Conservation (phyloP, 2,329 filamentous ascomycete species). For the Fusarium buxicola region DNA sequence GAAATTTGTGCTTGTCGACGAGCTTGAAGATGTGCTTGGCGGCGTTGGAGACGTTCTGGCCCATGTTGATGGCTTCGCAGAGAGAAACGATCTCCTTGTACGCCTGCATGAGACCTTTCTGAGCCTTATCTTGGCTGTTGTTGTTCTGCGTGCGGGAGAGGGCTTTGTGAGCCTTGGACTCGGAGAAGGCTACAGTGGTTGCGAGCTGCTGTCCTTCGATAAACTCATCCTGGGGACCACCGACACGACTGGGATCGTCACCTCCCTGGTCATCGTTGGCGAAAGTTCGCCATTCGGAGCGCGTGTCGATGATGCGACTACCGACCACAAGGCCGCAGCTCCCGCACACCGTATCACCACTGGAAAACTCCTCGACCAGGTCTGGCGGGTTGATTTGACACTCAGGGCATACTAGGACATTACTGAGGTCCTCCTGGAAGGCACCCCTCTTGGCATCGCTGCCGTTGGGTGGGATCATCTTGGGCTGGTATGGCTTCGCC, state of each 20-base stretch:
- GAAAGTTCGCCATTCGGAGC: conserved; percentile 98
- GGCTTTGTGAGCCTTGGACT: conserved; percentile 77
- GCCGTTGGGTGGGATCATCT: conserved; percentile 59
- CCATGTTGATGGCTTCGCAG: conserved; percentile 86
- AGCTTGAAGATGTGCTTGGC: conserved; percentile 97
- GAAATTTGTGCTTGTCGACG: conserved; percentile 89
- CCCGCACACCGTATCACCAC: conserved; percentile 91
- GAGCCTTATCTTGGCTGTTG: conserved; percentile 84
- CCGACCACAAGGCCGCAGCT: conserved; percentile 92
- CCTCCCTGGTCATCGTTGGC: conserved; percentile 97
- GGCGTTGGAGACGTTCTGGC: conserved; percentile 83
- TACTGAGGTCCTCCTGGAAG: conserved; percentile 88
- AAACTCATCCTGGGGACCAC: conserved; percentile 90
- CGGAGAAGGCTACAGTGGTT: conserved; percentile 87
- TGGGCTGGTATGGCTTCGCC: conserved; percentile 55
- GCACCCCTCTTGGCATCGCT: conserved; percentile 47
- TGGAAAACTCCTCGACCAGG: conserved; percentile 91
- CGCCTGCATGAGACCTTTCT: conserved; percentile 83
- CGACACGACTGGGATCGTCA: conserved; percentile 97
- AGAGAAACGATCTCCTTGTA: conserved; percentile 90
- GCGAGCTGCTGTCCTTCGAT: conserved; percentile 90
- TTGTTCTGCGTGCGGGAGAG: conserved; percentile 88
- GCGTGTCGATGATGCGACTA: conserved; percentile 92
- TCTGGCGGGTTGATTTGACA: conserved; percentile 94
- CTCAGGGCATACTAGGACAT: conserved; percentile 86